These are phyloP conservation scores for Collybiopsis confluens DNA, from an alignment of 768 basidiomycete species.

Conservation along the genomic window DNA sequence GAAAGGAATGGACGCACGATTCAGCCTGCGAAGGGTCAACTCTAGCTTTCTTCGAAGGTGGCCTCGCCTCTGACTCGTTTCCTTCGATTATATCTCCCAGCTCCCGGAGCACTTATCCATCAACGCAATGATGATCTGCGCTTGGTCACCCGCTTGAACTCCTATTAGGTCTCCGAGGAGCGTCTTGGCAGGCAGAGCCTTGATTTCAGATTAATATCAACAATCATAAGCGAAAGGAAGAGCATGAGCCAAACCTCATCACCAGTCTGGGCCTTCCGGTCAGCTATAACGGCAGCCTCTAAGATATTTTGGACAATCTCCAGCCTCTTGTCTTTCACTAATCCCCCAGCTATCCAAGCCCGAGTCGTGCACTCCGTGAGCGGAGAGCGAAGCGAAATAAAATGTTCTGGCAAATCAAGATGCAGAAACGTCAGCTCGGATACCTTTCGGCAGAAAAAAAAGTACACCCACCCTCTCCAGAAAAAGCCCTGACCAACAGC, in stretches of 20 bases:
- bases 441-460: no score
- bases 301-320: slow-evolving; percentile 57
- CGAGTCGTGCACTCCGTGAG: neutral
- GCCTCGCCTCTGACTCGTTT: slow-evolving; percentile 49
- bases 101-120: slow-evolving; percentile 43
- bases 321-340: slow-evolving; percentile 50
- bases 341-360: slow-evolving; percentile 42
- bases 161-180: neutral
- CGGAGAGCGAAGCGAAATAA: neutral
- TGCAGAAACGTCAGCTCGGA: neutral
- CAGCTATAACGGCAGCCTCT: slow-evolving; percentile 16
- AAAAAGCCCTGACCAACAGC: neutral
- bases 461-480: neutral
- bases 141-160: neutral
- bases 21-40: slow-evolving; percentile 42
- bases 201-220: neutral
- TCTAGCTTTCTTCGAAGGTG: slow-evolving; percentile 67
- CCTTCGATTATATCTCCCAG: slow-evolving; percentile 44
- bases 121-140: neutral
- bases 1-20: neutral
- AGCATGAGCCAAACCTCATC: neutral
- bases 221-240: neutral
- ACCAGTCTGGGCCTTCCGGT: neutral
- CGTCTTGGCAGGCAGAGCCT: neutral
- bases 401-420: neutral